A percentile compares a stretch with the other conserved stretches of the same genome.
Conservation (phyloP, 805 yeast species). For the Saccharomycopsis sp. region DNA sequence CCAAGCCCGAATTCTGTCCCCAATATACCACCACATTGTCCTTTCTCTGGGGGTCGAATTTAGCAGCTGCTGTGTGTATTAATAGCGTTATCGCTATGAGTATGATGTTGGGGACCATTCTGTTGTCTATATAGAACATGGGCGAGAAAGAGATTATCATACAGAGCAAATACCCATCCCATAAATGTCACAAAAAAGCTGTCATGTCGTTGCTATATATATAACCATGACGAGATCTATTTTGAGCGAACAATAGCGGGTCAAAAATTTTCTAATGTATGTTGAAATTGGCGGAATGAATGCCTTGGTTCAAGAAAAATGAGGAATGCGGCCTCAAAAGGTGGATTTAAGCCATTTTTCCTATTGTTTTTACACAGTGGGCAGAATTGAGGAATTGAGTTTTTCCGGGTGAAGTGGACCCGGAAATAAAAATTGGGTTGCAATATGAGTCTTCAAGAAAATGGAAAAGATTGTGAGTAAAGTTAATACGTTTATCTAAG, state of each 20-base stretch:
- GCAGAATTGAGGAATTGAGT: too few species aligned
- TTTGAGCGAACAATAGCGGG: background rate
- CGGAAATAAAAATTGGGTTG: too few species aligned
- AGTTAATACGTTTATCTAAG: too few species aligned
- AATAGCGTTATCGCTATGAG: background rate
- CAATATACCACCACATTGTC: conserved; percentile 59
- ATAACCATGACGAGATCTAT: background rate
- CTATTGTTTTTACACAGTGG: too few species aligned
- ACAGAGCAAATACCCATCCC: too few species aligned
- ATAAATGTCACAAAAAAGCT: too few species aligned
- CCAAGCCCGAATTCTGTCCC: conserved; percentile 60
- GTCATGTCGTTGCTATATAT: background rate
- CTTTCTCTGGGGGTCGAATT: conserved; percentile 30
- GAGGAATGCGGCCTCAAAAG: background rate
- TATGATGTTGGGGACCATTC: background rate
- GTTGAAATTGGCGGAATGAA: background rate
- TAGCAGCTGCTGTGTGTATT: background rate
- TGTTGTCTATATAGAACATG: background rate
- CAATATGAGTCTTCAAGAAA: too few species aligned
- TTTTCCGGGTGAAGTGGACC: too few species aligned
- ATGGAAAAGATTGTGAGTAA: too few species aligned
- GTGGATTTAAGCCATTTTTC: background rate
- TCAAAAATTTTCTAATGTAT: background rate
- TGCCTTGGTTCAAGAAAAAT: background rate
- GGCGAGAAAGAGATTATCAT: too few species aligned